A percentile compares a stretch with the other conserved stretches of the same genome.
Evolutionary conservation across 345 rosid genomes (phyloP).

Genomic region (Xanthoceras sorbifolium): DNA sequence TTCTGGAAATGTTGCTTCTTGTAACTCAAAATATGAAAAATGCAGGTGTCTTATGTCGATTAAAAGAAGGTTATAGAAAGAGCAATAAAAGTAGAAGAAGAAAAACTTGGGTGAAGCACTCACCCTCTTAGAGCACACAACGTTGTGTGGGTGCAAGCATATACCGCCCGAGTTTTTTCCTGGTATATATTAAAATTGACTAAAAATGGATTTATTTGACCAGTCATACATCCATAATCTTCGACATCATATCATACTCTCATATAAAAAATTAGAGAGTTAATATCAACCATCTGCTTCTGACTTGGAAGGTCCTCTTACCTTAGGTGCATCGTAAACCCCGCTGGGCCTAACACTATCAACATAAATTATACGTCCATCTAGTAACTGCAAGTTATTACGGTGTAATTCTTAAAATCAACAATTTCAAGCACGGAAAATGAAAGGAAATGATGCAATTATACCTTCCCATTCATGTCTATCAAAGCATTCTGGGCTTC

Average conservation of each 20-base stretch:
- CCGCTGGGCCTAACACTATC: conserved; percentile 26
- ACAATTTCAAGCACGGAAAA: background rate
- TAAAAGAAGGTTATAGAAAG: background rate
- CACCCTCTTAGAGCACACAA: background rate
- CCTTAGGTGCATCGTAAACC: conserved; percentile 5
- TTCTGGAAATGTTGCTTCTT: background rate
- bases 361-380: conserved; percentile 57
- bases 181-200: background rate
- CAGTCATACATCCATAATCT: background rate
- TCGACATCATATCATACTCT: background rate
- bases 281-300: conserved; percentile 27
- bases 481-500: conserved; percentile 54
- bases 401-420: background rate
- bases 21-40: background rate
- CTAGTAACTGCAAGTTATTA: conserved; percentile 49
- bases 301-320: conserved; percentile 15
- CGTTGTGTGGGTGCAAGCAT: background rate
- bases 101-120: background rate
- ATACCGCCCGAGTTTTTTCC: no score
- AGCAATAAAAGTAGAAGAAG: background rate
- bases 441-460: background rate
- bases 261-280: background rate
- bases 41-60: background rate
- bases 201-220: background rate
- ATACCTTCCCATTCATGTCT: conserved; percentile 63